Base-by-base conservation (phyloP, 176 grass and related monocot genomes). In the Dactylis glomerata region DNA sequence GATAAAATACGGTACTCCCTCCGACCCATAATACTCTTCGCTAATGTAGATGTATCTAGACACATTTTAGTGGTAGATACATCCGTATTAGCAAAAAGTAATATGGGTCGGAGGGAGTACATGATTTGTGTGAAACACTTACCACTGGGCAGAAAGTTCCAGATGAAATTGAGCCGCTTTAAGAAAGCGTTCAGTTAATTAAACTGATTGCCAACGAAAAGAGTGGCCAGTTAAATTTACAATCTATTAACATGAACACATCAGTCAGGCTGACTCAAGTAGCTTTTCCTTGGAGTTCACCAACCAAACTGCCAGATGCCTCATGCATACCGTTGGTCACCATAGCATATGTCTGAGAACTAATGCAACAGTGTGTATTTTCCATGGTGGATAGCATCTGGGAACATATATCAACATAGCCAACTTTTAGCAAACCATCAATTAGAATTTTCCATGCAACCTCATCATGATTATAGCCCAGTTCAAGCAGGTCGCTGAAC, bases 401-500 rank as follows among this genome's bases (percentile, higher is more conserved):
- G 55, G 82, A 87, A 47, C 86, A 97, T 76, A 87, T 59, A 85
- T 90, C 76, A 24, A 91, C 86, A 82, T 89, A 76, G 12, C 95
- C 95, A 67, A 59, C 85, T 84, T 83, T 80, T 26, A 94, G 68
- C 50, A 97, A 80, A 78, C 88, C 90, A 64, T 92, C 92, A 73
- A 89, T 97, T 57, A 97, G 68, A 92, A 97, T 92, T 76, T 92
- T 92, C 92, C 92, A 94, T 63, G 82, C 86, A 83, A 97, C 76
- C 85, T 97, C 95, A 92, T 94, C 88, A 55, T 88, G 82, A 82
- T 94, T 94, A 88, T 89, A 90, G 37, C 84, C 92, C 77, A 88
- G 65, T 75, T 69, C 84, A 87, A 94, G 84, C 73, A 97, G 77
- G 75, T 87, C 82, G 74, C 67, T 75, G 57, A 97, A 94, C 47